Evolutionary conservation across 495 filamentous ascomycete genomes (phyloP), one percentile per base, ranked within the genome.

Genomic region (Talaromyces wortmannii): DNA sequence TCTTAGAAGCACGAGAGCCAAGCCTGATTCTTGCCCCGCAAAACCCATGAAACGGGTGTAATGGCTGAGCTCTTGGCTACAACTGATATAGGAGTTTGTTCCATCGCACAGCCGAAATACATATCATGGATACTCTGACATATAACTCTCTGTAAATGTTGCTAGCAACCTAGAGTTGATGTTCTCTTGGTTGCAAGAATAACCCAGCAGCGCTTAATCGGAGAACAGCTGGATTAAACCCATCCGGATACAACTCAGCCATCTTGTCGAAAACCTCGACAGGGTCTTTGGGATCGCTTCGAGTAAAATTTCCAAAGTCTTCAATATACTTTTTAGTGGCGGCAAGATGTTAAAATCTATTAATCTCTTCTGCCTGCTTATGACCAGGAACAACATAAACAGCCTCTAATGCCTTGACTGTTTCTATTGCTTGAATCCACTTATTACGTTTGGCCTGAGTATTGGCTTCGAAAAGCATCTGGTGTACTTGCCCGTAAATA

Each of bases 401-500:
- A 3, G 71, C 70, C 0, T 61, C 18, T n/a, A 65, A 56, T 15
- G 64, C 49, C 13, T 62, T 62, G 3, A 73, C 56, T 42, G 63
- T 66, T 17, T 68, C 61, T 16, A 76, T 57, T 0, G 67, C 58
- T 4, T 50, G 50, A 23, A 72, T 53, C 71, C 72, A 75, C 13
- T 61, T 60, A 15, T 59, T 50, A 2, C 60, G 55, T 52, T 63
- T 57, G 4, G 48, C 44, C 7, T 57, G 47, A 0, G 61, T 63
- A 2, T 59, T 56, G 2, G 63, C 59, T 50, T 74, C 70, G 3
- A 50, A 61, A 13, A 76, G 56, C 31, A 61, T 66, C 56, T 68
- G 64, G 52, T 72, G 66, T 3, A 62, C 62, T 8, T 67, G 52
- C 8, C 68, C 69, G 36, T 76, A 76, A 0, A 74, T 65, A 12